phyloP scores from a whole-genome alignment of 768 basidiomycete genomes.

The Calocera cornea region DNA sequence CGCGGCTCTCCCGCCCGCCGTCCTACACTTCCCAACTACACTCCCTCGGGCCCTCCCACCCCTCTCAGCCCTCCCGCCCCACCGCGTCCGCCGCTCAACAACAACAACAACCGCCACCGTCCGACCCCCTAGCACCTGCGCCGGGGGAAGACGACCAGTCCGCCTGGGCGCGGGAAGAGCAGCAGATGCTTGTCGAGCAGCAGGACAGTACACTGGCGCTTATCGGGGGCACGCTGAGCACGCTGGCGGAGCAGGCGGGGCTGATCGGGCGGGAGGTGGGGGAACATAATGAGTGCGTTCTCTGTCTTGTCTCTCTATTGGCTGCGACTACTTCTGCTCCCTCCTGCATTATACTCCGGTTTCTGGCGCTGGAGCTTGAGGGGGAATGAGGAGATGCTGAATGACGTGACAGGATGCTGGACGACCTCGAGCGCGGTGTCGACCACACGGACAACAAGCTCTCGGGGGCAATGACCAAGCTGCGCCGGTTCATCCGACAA shows the following conservation, averaged over 20 bases:
- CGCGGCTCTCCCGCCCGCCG: conserved; percentile 14
- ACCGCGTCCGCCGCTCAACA: background rate
- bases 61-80: background rate
- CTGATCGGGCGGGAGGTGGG: conserved; percentile 86
- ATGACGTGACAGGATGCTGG: conserved; percentile 49
- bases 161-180: conserved; percentile 76
- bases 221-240: conserved; percentile 74
- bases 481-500: conserved; percentile 71
- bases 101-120: no score
- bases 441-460: conserved; percentile 57
- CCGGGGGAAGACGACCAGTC: conserved; percentile 47
- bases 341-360: no score
- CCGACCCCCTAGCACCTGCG: no score
- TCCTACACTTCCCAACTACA: background rate
- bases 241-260: conserved; percentile 78
- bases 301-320: background rate
- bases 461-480: conserved; percentile 45
- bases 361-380: no score
- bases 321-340: no score
- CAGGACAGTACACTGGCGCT: conserved; percentile 84
- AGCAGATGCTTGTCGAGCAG: conserved; percentile 75
- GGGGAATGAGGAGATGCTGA: background rate
- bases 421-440: conserved; percentile 61
- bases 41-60: conserved; percentile 4
- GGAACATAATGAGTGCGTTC: conserved; percentile 79